Base-by-base conservation (phyloP, 192 early-diverging fungal genomes). In the Lunasporangiospora selenospora region DNA sequence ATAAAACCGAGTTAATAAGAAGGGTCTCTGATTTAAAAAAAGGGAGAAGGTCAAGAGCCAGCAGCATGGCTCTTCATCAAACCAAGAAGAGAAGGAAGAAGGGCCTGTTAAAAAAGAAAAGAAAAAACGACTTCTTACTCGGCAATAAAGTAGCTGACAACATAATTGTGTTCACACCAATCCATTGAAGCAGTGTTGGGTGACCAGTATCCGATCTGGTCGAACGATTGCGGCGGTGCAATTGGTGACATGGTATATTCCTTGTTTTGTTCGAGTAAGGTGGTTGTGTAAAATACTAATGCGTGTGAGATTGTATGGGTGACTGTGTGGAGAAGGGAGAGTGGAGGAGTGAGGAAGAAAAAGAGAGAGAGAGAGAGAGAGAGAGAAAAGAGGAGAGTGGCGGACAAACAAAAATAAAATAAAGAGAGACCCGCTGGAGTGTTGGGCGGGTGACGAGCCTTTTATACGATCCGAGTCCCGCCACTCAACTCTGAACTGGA, bases 101-200 rank as follows among this genome's bases (percentile, higher is more conserved):
- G 4, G 15, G 6, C 13, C 4, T 37, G 6, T 9, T 23, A 13
- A 41, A 54, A 18, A 19, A 3, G 18, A 44, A 23, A 12, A 7
- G 12, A 7, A 31, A 21, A 0, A 2, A 37, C 2, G 29, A 29
- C 4, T 8, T 21, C 50, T 30, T 71, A 85, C 75, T 89, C 88
- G 13, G 87, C 84, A 43, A 88, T 65, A 56, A 81, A 85, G 27
- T 52, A 52, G 11, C 66, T 73, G 16, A 80, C 69, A 4, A 75
- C 77, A 61, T 86, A 85, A 62, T 86, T 84, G 36, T 73, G 66
- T 48, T 70, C 75, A n/a, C 66, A 77, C 75, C 75, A 77, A 26
- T 77, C 75, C 19, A 77, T 52, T 13, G 75, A 77, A 31, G 65
- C 67, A 13, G 75, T 70, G 39, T 60, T 57, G 3, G 75, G 75